These are phyloP conservation scores for Lasiodiplodia sp. DNA, from an alignment of 2,329 filamentous ascomycete genomes.

Conservation along the genomic window DNA sequence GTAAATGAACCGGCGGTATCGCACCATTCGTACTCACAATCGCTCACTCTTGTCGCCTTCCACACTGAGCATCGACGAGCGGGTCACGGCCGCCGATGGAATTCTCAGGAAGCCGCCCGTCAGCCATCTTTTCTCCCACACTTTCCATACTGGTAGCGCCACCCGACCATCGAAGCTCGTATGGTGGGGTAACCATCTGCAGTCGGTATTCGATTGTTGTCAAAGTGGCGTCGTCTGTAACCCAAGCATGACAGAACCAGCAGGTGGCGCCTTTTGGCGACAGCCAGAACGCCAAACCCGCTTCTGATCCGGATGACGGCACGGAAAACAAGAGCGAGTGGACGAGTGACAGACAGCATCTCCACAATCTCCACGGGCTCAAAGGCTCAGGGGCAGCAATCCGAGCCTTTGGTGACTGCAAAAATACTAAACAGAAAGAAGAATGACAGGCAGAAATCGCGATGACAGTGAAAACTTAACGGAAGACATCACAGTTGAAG, in stretches of 20 bases:
- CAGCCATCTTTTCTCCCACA: neutral
- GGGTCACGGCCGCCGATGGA: neutral
- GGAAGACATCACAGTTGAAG: no score
- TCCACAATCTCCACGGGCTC: neutral
- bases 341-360: neutral
- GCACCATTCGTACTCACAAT: constrained; percentile 10
- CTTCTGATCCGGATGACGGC: neutral
- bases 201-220: neutral
- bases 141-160: neutral
- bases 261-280: neutral
- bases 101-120: neutral
- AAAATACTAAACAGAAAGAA: neutral
- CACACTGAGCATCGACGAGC: constrained; percentile 6
- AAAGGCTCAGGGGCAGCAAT: neutral
- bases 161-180: neutral
- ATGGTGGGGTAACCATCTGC: neutral
- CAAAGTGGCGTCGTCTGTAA: neutral
- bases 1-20: constrained; percentile 16
- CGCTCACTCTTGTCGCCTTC: constrained; percentile 20
- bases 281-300: neutral
- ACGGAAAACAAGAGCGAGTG: neutral
- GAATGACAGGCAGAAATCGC: neutral
- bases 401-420: neutral
- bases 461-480: neutral
- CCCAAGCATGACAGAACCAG: neutral